Evolutionary conservation across 1,139 yeast genomes (phyloP), one percentile per base, ranked within the genome.

Genomic region (Candida sanyaensis): DNA sequence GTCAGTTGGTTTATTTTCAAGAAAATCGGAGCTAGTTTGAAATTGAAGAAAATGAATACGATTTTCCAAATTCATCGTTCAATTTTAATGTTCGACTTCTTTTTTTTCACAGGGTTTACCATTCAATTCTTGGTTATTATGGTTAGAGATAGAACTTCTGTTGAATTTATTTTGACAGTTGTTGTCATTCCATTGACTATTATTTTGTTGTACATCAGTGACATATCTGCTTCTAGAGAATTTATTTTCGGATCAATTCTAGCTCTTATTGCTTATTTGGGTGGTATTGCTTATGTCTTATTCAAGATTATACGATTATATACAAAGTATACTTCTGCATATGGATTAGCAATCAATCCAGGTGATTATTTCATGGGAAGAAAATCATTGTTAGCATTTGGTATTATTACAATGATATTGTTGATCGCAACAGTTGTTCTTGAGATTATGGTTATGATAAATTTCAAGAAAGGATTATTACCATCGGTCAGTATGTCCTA

Each of bases 41-140:
- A 60, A n/a, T 66, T 75, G 53, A 69, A 72, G 51, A 60, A 67
- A 24, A 66, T 76, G 55, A 75, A 73, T 56, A 62, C 69, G 42
- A 57, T 65, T 12, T 78, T 74, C 57, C 78, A 77, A 55, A 57
- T 73, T 39, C 78, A 75, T 57, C 56, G 78, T 40, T 62, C 77
- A 5, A 62, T 77, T 37, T 63, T 78, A 29, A 69, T 76, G 42
- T 75, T 76, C 54, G 79, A 73, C 53, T 73, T 77, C 47, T 78
- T 76, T 67, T 77, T 77, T 63, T 77, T 79, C 52, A 60, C 78
- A 40, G 84, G 82, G 1, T 80, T 79, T 59, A 77, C 83, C 1
- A 69, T 79, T 33, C 84, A 80, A 58, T 80, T 78, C 55, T 61
- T 76, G 30, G 80, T 78, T 36, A 77, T 80, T 47, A 77, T 79